Base-by-base conservation (phyloP, 768 basidiomycete genomes). In the Suillus occidentalis region DNA sequence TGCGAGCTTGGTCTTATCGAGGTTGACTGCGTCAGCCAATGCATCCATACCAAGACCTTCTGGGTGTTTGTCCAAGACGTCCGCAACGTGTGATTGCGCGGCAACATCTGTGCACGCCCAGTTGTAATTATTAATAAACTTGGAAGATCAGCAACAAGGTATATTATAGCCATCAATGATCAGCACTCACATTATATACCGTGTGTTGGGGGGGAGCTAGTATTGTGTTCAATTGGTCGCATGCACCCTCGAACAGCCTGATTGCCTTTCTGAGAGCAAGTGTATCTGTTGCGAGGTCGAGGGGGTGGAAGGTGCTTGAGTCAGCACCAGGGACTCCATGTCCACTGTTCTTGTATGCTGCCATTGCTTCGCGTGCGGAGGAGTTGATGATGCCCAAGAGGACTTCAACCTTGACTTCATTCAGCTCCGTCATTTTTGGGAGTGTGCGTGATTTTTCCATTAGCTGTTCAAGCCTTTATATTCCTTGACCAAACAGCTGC, bases 371-470 rank as follows among this genome's bases (percentile, higher is more conserved):
- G 12, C 67, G 72, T 25, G 76, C 70, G 13, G 78, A 69, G 1
- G 65, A 63, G 42, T 71, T 73, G 66, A 78, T 75, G 22, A 78
- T 74, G 9, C 67, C 69, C 49, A 78, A 71, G 55, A 78, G 71
- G 1, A 71, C 70, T 60, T 70, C 66, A 39, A 78, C 70, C 22
- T 78, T 72, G n/a, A 67, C 66, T 66, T 72, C 73, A n/a, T 40
- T 53, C 62, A 8, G 9, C 6, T 53, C 47, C 14, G 16, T 12
- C 42, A 62, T 42, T 25, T 31, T 42, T 12, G 13, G 39, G 55
- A 13, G 55, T 4, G 62, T 10, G 20, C 6, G 4, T 20, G 28
- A 18, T 31, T 34, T 6, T 12, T 2, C 20, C 5, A 34, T 55
- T 20, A n/a, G 34, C 13, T 20, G 31, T n/a, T 6, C 9, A 12